Base-by-base conservation (phyloP, 2,329 filamentous ascomycete genomes). In the Diaporthe eres region DNA sequence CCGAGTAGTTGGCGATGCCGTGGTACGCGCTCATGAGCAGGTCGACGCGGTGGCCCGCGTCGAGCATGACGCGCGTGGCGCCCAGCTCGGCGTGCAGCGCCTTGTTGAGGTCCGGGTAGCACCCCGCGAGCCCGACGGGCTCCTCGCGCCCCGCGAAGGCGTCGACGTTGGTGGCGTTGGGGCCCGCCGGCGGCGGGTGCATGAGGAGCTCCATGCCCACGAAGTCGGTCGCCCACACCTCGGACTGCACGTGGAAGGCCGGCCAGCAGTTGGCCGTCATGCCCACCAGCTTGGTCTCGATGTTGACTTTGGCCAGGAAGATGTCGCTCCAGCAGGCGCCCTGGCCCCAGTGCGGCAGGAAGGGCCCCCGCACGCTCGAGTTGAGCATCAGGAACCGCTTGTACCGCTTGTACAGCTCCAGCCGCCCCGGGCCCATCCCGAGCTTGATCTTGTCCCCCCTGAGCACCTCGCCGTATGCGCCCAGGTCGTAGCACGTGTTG, bases 181-280 rank as follows among this genome's bases (percentile, higher is more conserved):
- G 76, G 2, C 75, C 44, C 5, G 78, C 79, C 7, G 78, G 74
- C 0, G 79, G 78, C 6, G 81, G 81, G 77, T 84, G 78, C 44
- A 86, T 81, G 1, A 86, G 78, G 37, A 84, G 65, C 12, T 78
- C 77, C 75, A 86, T 84, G 77, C 85, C 85, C n/a, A 81, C 76
- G 19, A 77, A 68, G 79, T 86, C 84, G 10, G 85, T 86, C 13
- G 84, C 83, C 78, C 80, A 82, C 70, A 85, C 81, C 81, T 84
- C 85, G 55, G 83, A 82, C 77, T 85, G 83, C 3, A 85, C 77
- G 76, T 85, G 84, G 57, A 81, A 81, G 10, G 76, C 74, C 8
- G 84, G 84, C 12, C 77, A 74, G 80, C 84, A 85, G 77, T 82
- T 85, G 42, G 79, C 79, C 0, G 83, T 83, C 79, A 84, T 83